Conservation (phyloP, 1,284 basidiomycete species). For the Puccinia coronata region DNA sequence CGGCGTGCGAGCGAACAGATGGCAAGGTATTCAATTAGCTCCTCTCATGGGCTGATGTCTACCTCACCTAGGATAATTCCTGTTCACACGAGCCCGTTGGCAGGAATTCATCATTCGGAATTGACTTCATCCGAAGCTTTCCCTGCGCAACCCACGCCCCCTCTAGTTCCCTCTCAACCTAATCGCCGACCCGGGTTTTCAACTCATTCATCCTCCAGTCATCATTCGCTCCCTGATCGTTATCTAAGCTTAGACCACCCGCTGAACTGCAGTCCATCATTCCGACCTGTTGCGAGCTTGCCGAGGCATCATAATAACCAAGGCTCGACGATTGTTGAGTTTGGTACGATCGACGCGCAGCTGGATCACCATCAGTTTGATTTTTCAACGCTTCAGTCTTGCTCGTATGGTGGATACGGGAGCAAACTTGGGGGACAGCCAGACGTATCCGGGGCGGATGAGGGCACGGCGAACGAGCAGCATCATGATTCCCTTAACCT, state of each 20-base stretch:
- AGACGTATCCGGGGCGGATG: not conserved
- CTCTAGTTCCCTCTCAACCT: constrained; percentile 8
- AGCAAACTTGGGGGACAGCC: not conserved
- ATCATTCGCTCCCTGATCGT: not conserved
- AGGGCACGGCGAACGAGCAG: not conserved
- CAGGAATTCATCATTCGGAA: not conserved
- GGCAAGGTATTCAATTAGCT: too few species aligned
- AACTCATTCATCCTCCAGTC: constrained; percentile 16
- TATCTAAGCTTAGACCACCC: not conserved
- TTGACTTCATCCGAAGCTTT: not conserved
- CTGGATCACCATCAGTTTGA: constrained; percentile 9
- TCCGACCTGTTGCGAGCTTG: not conserved
- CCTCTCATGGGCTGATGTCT: not conserved
- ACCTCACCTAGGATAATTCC: not conserved
- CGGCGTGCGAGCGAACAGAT: not conserved
- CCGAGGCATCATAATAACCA: not conserved
- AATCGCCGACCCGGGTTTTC: not conserved
- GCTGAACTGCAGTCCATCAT: not conserved
- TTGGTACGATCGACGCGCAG: constrained; percentile 6
- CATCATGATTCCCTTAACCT: too few species aligned
- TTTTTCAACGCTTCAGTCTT: not conserved
- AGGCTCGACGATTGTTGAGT: not conserved
- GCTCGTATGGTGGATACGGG: not conserved
- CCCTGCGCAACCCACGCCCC: constrained; percentile 1
- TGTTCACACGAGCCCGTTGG: not conserved